Conservation (phyloP, 768 basidiomycete species). For the Tubosaeta sp. region DNA sequence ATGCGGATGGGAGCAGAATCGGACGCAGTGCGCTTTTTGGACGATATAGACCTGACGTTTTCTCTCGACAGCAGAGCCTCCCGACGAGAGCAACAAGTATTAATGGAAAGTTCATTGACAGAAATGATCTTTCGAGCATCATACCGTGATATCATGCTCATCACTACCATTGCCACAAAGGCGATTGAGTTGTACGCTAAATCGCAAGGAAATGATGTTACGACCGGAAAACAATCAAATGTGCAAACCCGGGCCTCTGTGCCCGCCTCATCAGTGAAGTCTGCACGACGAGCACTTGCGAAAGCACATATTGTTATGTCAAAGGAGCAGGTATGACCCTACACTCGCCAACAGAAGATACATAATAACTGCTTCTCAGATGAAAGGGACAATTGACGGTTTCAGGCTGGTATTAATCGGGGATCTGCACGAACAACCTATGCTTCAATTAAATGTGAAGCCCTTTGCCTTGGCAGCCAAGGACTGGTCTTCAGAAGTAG, state of each 20-base stretch:
- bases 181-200: slow-evolving; percentile 71
- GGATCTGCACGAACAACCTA: slow-evolving; percentile 90
- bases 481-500: slow-evolving; percentile 92
- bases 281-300: slow-evolving; percentile 18
- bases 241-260: slow-evolving; percentile 1
- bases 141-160: slow-evolving; percentile 88
- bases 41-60: slow-evolving; percentile 85
- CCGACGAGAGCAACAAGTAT: slow-evolving; percentile 69
- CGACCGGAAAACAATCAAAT: slow-evolving; percentile 6
- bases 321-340: slow-evolving; percentile 68
- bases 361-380: slow-evolving; percentile 37
- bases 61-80: slow-evolving; percentile 80
- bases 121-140: slow-evolving; percentile 94
- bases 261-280: slow-evolving; percentile 3
- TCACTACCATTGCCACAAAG: slow-evolving; percentile 80
- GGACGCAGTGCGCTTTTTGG: slow-evolving; percentile 88
- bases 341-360: not conserved
- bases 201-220: slow-evolving; percentile 30
- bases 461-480: slow-evolving; percentile 78
- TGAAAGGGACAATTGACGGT: slow-evolving; percentile 84
- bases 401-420: slow-evolving; percentile 93
- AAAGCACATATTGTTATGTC: slow-evolving; percentile 55
- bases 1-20: slow-evolving; percentile 78
- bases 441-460: slow-evolving; percentile 84
- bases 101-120: slow-evolving; percentile 74